Conservation (phyloP, 2,329 filamentous ascomycete genomes). For the Diaporthe nobilis region DNA sequence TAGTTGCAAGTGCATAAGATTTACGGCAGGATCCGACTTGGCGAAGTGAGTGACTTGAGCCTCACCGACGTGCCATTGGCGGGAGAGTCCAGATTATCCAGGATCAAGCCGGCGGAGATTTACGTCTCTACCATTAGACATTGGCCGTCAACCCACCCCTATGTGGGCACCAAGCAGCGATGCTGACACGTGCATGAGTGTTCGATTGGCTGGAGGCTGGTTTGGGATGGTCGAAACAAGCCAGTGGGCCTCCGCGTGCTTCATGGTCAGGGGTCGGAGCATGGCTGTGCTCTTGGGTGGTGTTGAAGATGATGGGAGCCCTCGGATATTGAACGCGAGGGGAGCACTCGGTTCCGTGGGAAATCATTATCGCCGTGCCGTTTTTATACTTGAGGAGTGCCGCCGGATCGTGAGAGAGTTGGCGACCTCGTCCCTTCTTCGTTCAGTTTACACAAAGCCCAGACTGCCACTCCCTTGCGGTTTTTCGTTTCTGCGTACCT, state of each 20-base stretch:
- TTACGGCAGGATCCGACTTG: conserved; percentile 25
- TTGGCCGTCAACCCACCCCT: conserved; percentile 11
- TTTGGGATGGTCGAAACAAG: conserved; percentile 24
- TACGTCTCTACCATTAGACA: conserved; percentile 22
- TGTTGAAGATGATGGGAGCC: conserved; percentile 16
- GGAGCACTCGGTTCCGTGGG: not conserved
- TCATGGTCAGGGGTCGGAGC: conserved; percentile 25
- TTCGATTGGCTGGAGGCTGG: conserved; percentile 2
- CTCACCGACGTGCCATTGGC: conserved; percentile 17
- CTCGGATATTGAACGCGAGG: conserved; percentile 8
- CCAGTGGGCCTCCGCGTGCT: conserved; percentile 27
- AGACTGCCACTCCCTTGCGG: not conserved
- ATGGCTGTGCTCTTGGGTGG: conserved; percentile 2
- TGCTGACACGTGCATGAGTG: conserved; percentile 16
- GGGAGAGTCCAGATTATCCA: conserved; percentile 23
- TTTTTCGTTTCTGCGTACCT: not conserved
- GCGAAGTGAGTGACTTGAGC: conserved; percentile 3
- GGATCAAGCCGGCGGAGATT: conserved; percentile 27
- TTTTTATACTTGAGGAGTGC: conserved; percentile 11
- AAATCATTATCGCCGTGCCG: not conserved
- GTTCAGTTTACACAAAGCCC: not conserved
- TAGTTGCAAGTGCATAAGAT: not conserved
- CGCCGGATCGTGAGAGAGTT: conserved; percentile 2
- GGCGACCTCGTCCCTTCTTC: not conserved
- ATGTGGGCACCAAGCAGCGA: conserved; percentile 20